Conservation (phyloP, 2,329 filamentous ascomycete species). For the Cercospora brassicicola region DNA sequence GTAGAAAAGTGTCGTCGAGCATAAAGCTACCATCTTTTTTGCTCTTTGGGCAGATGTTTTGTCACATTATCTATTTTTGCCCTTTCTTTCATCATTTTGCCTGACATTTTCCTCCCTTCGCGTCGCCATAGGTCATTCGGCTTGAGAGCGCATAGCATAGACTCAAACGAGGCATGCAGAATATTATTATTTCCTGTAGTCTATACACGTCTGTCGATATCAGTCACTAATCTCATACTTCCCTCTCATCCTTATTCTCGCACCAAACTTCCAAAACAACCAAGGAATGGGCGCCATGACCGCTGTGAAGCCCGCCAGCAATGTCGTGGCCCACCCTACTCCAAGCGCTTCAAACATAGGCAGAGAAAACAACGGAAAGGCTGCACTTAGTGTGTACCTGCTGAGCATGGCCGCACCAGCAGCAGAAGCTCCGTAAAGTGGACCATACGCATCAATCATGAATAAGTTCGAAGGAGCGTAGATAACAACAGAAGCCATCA, state of each 20-base stretch:
- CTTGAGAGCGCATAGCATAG: neutral
- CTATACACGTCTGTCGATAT: constrained; percentile 3
- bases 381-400: constrained; percentile 39
- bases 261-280: constrained; percentile 33
- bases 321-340: constrained; percentile 45
- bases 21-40: neutral
- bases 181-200: neutral
- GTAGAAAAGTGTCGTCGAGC: constrained; percentile 11
- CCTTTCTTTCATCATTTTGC: neutral
- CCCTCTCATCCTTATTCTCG: constrained; percentile 22
- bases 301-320: constrained; percentile 42
- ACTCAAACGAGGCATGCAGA: neutral
- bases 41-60: neutral
- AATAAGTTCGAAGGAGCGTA: constrained; percentile 43
- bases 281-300: constrained; percentile 38
- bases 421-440: constrained; percentile 43
- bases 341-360: constrained; percentile 44
- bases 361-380: constrained; percentile 43
- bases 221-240: constrained; percentile 25
- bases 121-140: no score
- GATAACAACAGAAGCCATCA: constrained; percentile 29
- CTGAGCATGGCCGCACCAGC: constrained; percentile 36
- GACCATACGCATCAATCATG: constrained; percentile 46
- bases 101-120: neutral
- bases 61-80: neutral